phyloP scores from a whole-genome alignment of 805 yeast species.

The Priceomyces castillae region DNA sequence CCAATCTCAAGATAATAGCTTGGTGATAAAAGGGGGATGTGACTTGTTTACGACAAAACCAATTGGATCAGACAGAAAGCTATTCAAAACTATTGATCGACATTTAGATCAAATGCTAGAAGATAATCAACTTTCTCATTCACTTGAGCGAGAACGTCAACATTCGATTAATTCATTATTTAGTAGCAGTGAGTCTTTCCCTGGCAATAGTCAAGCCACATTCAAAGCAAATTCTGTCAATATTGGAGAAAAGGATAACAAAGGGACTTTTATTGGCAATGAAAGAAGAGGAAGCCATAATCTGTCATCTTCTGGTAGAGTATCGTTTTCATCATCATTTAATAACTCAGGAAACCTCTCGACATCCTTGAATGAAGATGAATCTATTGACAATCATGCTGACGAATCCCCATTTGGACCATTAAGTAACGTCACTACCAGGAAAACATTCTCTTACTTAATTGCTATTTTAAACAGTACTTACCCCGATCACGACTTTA shows the following conservation, averaged over 20 bases:
- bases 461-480: slow-evolving; percentile 89
- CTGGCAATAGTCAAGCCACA: slow-evolving; percentile 11
- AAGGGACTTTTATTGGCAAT: slow-evolving; percentile 6
- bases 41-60: slow-evolving; percentile 95
- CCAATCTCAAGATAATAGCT: slow-evolving; percentile 41
- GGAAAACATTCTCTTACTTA: slow-evolving; percentile 86
- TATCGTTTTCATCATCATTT: slow-evolving; percentile 10
- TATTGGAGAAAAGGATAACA: slow-evolving; percentile 23
- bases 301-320: slow-evolving; percentile 23
- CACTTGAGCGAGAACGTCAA: slow-evolving; percentile 37
- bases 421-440: slow-evolving; percentile 74
- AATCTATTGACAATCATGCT: slow-evolving; percentile 19
- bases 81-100: slow-evolving; percentile 82
- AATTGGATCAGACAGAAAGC: slow-evolving; percentile 82
- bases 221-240: slow-evolving; percentile 24
- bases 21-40: slow-evolving; percentile 75
- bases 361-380: slow-evolving; percentile 21
- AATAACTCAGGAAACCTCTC: slow-evolving; percentile 13
- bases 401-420: slow-evolving; percentile 87
- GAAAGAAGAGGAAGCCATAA: slow-evolving; percentile 17
- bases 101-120: slow-evolving; percentile 59
- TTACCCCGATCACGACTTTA: slow-evolving; percentile 94
- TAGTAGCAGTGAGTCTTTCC: slow-evolving; percentile 39
- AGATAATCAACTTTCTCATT: slow-evolving; percentile 41
- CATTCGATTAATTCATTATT: slow-evolving; percentile 34